These are phyloP conservation scores for Paraphaeosphaeria minitans DNA, from an alignment of 2,329 filamentous ascomycete genomes.

Conservation along the genomic window DNA sequence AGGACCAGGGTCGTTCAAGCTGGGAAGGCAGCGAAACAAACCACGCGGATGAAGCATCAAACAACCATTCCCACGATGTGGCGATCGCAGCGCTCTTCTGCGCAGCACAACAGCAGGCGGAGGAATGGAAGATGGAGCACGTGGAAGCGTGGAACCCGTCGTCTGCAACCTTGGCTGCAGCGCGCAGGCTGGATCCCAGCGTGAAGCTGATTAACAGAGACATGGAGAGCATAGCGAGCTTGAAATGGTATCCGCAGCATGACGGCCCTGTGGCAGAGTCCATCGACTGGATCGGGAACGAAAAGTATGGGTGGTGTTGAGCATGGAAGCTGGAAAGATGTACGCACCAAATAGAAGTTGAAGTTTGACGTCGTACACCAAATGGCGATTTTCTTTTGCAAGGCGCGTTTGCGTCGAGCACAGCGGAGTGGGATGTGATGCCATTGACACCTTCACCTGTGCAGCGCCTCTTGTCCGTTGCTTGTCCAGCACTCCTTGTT, in stretches of 20 bases:
- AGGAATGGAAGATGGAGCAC: constrained; percentile 69
- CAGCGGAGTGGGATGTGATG: too few species aligned
- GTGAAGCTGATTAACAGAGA: constrained; percentile 63
- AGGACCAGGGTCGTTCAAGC: constrained; percentile 53
- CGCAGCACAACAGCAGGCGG: constrained; percentile 72
- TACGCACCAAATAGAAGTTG: too few species aligned
- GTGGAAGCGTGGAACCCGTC: constrained; percentile 87
- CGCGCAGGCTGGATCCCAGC: constrained; percentile 52
- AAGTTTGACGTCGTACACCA: too few species aligned
- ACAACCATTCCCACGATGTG: constrained; percentile 26
- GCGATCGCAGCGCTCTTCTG: constrained; percentile 67
- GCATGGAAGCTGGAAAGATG: background rate
- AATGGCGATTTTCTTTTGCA: too few species aligned
- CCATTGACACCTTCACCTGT: too few species aligned
- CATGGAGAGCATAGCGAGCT: constrained; percentile 69
- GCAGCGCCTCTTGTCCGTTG: too few species aligned
- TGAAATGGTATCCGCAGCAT: constrained; percentile 67
- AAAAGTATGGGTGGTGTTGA: constrained; percentile 80
- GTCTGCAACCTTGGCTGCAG: constrained; percentile 52
- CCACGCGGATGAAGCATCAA: constrained; percentile 25
- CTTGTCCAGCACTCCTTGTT: too few species aligned
- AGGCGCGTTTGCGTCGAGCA: too few species aligned
- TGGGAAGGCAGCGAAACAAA: constrained; percentile 25
- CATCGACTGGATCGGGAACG: constrained; percentile 74
- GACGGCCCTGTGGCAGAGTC: constrained; percentile 53